A percentile compares a stretch with the other conserved stretches of the same genome.
phyloP scores from a whole-genome alignment of 345 rosid species.

The Excoecaria agallocha region DNA sequence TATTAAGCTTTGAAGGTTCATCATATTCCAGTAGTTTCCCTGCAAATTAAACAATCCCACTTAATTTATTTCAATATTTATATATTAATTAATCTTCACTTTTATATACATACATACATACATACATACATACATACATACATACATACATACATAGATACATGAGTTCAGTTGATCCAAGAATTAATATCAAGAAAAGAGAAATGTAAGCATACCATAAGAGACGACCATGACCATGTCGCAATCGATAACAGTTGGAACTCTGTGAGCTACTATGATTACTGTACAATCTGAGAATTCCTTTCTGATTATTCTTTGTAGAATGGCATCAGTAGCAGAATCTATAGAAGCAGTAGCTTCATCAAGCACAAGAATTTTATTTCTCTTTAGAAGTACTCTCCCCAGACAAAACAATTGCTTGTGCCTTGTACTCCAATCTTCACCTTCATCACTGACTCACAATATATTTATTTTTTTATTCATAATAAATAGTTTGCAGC shows the following conservation, averaged over 20 bases:
- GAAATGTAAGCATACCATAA: slow-evolving; percentile 21
- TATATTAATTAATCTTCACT: no score
- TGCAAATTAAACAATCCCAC: slow-evolving; percentile 5
- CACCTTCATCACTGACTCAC: slow-evolving; percentile 35
- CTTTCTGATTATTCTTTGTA: slow-evolving; percentile 31
- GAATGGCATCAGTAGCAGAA: slow-evolving; percentile 36
- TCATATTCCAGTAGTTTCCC: slow-evolving; percentile 29
- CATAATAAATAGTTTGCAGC: no score
- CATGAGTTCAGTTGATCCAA: no score
- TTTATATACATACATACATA: no score
- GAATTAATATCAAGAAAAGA: no score
- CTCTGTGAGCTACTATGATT: slow-evolving; percentile 34
- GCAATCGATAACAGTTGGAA: slow-evolving; percentile 33
- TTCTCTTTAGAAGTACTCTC: slow-evolving; percentile 31
- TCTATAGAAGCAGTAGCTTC: slow-evolving; percentile 43
- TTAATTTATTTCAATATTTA: neutral
- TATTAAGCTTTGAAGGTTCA: slow-evolving; percentile 31
- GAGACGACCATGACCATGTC: slow-evolving; percentile 37
- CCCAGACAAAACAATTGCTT: slow-evolving; percentile 37
- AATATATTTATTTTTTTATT: no score
- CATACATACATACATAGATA: no score
- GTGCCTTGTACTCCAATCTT: slow-evolving; percentile 38
- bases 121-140: no score
- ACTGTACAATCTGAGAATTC: slow-evolving; percentile 31
- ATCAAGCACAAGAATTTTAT: slow-evolving; percentile 33